Conservation (phyloP, 2,329 filamentous ascomycete species). For the Cadophora gregata region DNA sequence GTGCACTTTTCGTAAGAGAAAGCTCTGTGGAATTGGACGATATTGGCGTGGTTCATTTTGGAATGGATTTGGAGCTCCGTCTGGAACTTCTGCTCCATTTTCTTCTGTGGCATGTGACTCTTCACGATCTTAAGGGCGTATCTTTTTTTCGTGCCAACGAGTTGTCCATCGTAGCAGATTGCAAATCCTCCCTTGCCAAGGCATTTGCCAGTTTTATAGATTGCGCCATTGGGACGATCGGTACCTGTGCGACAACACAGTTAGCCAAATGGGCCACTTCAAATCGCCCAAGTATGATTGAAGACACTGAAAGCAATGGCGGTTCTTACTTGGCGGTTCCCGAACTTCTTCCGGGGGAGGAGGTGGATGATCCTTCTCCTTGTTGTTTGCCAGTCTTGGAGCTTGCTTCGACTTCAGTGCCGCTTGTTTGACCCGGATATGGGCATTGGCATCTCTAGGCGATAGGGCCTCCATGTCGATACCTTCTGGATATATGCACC, state of each 20-base stretch:
- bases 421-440: constrained; percentile 52
- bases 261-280: not conserved
- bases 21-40: constrained; percentile 93
- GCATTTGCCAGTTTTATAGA: constrained; percentile 76
- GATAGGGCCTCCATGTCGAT: constrained; percentile 68
- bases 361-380: constrained; percentile 69
- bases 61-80: constrained; percentile 96
- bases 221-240: constrained; percentile 72
- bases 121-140: constrained; percentile 85
- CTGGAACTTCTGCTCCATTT: constrained; percentile 85
- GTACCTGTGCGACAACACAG: constrained; percentile 39
- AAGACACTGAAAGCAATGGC: not conserved
- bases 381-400: constrained; percentile 50
- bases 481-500: constrained; percentile 46
- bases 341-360: constrained; percentile 65
- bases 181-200: constrained; percentile 84
- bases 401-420: constrained; percentile 58
- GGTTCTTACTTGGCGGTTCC: constrained; percentile 61
- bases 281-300: not conserved
- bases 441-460: constrained; percentile 68
- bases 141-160: constrained; percentile 68
- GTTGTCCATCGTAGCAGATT: constrained; percentile 76
- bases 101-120: constrained; percentile 76
- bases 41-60: constrained; percentile 94
- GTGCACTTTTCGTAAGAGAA: constrained; percentile 90